Base-by-base conservation (phyloP, 2,329 filamentous ascomycete genomes). In the Claviceps fusiformis region DNA sequence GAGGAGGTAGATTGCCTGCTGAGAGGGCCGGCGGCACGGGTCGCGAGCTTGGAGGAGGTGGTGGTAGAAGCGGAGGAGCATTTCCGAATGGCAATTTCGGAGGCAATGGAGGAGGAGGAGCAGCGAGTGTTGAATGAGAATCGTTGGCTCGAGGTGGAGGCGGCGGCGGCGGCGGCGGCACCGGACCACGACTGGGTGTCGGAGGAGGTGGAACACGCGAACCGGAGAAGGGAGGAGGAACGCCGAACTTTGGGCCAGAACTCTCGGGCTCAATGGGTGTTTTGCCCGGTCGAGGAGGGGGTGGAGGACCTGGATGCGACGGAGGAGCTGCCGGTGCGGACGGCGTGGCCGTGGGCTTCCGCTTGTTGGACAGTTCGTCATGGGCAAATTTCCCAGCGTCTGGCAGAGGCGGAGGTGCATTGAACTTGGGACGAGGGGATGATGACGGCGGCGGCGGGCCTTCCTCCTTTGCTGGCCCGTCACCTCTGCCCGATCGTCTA, bases 341-440 rank as follows among this genome's bases (percentile, higher is more conserved):
- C 46, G 55, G 24, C 11, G 48, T 59, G 9, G 67, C 55, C 2
- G 58, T 43, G 11, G 62, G 60, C 41, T 64, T 57, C 33, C 65
- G 63, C 45, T 62, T 64, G 17, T 62, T 63, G 15, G 63, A 60
- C 33, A 64, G 61, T 31, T 67, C 74, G 62, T 68, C 78, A 71
- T 84, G 77, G 3, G 86, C 89, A 65, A 82, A 93, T 70, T 89
- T 95, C 43, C 93, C 93, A 56, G 93, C 93, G 68, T 95, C 91
- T 55, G 89, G 82, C 57, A 97, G 72, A 2, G 92, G 88, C 39
- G 93, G 93, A 49, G 93, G 93, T 9, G 89, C 92, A 60, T 83
- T 80, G 73, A 95, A 97, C 62, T 78, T 79, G 9, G 82, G 81
- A 53, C 84, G 79, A 27, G 83, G 79, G 17, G 70, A 68, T 35